These are phyloP conservation scores for Neonectria punicea DNA, from an alignment of 2,329 filamentous ascomycete genomes.

Conservation along the genomic window DNA sequence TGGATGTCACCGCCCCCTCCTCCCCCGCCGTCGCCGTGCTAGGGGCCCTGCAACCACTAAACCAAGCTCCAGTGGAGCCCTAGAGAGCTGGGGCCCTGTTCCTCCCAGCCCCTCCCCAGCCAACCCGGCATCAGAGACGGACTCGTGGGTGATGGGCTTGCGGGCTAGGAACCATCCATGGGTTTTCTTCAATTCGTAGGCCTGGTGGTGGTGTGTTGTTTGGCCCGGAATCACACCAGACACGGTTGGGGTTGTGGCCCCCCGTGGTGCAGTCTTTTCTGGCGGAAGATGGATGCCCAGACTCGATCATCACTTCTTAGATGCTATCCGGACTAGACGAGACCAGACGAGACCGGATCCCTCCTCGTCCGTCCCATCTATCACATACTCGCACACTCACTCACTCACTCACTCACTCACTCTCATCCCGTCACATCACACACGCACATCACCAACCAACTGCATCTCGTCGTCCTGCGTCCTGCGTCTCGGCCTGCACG, in stretches of 20 bases:
- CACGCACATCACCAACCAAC: background rate
- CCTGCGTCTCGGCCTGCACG: background rate
- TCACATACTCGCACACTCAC: background rate
- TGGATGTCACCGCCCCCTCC: too few species aligned
- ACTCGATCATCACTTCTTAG: too few species aligned
- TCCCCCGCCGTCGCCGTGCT: background rate
- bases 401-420: too few species aligned
- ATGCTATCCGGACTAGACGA: background rate
- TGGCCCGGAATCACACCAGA: slow-evolving; percentile 16
- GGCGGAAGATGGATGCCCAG: background rate
- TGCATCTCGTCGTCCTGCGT: background rate
- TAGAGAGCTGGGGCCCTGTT: background rate
- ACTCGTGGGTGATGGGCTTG: background rate
- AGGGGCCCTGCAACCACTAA: background rate
- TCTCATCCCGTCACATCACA: background rate
- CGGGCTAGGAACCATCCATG: background rate
- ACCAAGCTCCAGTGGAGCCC: background rate
- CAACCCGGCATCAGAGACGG: background rate
- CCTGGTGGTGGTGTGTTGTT: slow-evolving; percentile 13
- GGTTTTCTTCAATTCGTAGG: background rate
- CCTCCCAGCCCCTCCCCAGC: slow-evolving; percentile 1
- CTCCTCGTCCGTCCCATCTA: background rate
- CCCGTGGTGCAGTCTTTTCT: slow-evolving; percentile 2
- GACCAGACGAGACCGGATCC: background rate
- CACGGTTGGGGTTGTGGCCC: background rate